Conservation (phyloP, 306 rosid species). For the Inga oerstediana region DNA sequence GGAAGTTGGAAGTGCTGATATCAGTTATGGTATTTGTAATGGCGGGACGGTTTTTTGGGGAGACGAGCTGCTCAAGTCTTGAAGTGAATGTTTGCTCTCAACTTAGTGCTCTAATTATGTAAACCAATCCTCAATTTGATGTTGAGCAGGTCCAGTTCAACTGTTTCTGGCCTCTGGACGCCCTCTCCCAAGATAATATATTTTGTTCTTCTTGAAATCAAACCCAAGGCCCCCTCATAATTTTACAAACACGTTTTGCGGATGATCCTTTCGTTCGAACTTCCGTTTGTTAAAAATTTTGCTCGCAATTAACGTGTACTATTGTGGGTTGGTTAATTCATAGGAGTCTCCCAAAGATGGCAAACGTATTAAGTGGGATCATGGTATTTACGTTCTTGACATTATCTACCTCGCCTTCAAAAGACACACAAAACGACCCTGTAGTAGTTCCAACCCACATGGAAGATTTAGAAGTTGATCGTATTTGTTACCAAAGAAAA, state of each 20-base stretch:
- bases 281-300: conserved; percentile 61
- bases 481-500: too few relatives aligned
- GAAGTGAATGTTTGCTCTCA: conserved; percentile 65
- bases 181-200: too few relatives aligned
- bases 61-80: conserved; percentile 51
- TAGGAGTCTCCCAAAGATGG: conserved; percentile 61
- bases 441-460: conserved; percentile 44
- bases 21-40: conserved; percentile 37
- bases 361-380: conserved; percentile 66
- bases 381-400: conserved; percentile 57
- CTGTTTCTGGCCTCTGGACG: conserved; percentile 78
- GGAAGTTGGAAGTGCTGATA: conserved; percentile 79
- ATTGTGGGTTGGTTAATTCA: conserved; percentile 78
- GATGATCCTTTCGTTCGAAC: conserved; percentile 92
- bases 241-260: conserved; percentile 39
- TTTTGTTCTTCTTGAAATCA: too few relatives aligned
- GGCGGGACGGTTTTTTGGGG: conserved; percentile 92
- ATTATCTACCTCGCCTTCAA: conserved; percentile 65
- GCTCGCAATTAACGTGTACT: conserved; percentile 68
- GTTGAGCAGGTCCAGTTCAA: conserved; percentile 63
- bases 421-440: conserved; percentile 58
- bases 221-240: not conserved
- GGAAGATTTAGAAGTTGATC: conserved; percentile 32
- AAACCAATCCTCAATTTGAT: not conserved
- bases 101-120: conserved; percentile 38